A percentile compares a stretch with the other conserved stretches of the same genome.
Conservation (phyloP, 129 eudicot species). For the Arctium minus region DNA sequence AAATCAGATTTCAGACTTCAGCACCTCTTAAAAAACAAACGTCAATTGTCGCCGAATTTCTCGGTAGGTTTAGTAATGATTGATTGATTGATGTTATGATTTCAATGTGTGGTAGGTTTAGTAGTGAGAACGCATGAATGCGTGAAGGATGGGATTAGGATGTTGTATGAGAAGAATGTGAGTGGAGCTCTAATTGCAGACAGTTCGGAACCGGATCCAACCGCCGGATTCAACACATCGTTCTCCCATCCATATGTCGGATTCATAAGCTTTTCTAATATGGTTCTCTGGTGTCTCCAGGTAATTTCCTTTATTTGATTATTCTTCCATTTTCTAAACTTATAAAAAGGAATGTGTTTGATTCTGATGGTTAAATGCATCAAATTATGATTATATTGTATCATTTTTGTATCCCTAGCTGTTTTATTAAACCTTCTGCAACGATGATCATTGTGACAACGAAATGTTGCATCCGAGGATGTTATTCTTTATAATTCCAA, state of each 20-base stretch:
- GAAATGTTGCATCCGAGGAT: not conserved
- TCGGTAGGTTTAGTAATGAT: no score
- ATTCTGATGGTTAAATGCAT: not conserved
- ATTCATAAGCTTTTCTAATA: slow-evolving; percentile 36
- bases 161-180: slow-evolving; percentile 41
- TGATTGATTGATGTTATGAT: not conserved
- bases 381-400: not conserved
- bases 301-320: slow-evolving; percentile 20
- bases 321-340: not conserved
- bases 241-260: slow-evolving; percentile 43
- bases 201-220: slow-evolving; percentile 20
- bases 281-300: slow-evolving; percentile 54
- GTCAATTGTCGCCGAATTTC: not conserved
- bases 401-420: not conserved
- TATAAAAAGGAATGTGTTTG: not conserved
- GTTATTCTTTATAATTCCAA: not conserved
- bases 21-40: no score
- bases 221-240: slow-evolving; percentile 11
- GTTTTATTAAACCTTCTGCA: not conserved
- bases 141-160: slow-evolving; percentile 31
- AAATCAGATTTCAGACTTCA: no score
- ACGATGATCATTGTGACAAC: not conserved
- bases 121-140: slow-evolving; percentile 36
- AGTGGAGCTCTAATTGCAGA: slow-evolving; percentile 37
- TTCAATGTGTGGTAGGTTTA: slow-evolving; percentile 25